Conservation (phyloP, 768 basidiomycete species). For the Krasilnikovozyma curviuscula region DNA sequence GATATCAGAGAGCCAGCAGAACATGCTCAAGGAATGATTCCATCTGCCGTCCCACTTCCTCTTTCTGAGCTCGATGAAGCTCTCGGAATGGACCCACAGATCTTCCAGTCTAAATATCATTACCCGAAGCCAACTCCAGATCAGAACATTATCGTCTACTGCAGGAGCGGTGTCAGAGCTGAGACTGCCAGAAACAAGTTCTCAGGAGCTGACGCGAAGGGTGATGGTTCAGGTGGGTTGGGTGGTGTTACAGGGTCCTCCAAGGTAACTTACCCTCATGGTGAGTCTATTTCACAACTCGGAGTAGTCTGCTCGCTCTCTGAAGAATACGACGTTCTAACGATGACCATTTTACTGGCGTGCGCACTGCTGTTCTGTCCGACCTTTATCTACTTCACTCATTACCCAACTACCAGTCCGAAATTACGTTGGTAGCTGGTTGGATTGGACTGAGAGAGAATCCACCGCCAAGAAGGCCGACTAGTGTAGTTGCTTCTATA, state of each 20-base stretch:
- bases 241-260: no score
- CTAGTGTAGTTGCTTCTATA: no score
- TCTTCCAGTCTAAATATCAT: neutral
- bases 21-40: constrained; percentile 10
- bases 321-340: neutral
- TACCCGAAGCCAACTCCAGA: constrained; percentile 6
- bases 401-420: neutral
- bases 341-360: no score
- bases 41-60: constrained; percentile 7
- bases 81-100: neutral
- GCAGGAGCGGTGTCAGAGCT: constrained; percentile 3
- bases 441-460: constrained; percentile 6
- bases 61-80: constrained; percentile 2
- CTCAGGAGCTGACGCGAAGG: no score
- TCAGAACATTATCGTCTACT: constrained; percentile 9
- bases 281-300: neutral
- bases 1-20: constrained; percentile 8
- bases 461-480: no score
- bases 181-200: constrained; percentile 1
- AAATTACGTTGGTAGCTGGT: constrained; percentile 9
- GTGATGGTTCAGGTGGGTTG: no score
- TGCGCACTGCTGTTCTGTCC: no score
- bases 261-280: neutral
- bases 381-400: neutral
- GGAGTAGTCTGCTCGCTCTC: neutral